These are phyloP conservation scores for Aspergillus costaricaensis DNA, from an alignment of 2,329 filamentous ascomycete genomes.

Conservation along the genomic window DNA sequence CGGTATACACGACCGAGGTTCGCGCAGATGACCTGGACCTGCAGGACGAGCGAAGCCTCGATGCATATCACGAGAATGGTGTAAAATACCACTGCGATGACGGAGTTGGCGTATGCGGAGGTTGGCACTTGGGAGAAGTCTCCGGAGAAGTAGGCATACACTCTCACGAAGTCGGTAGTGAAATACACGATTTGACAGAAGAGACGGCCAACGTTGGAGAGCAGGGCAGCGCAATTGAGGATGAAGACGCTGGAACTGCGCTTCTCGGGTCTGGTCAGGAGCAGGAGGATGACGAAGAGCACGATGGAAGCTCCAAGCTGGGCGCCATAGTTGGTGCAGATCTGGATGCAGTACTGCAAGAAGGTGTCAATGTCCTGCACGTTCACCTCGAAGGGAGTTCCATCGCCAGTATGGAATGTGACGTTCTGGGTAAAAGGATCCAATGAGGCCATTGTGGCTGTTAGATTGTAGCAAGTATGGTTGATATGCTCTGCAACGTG, in stretches of 20 bases:
- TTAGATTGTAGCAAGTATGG: neutral
- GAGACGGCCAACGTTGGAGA: conserved; percentile 60
- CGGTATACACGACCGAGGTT: conserved; percentile 50
- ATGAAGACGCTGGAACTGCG: conserved; percentile 65
- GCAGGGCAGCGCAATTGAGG: conserved; percentile 64
- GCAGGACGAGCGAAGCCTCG: conserved; percentile 62
- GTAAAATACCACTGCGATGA: conserved; percentile 53
- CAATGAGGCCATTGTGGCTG: conserved; percentile 31
- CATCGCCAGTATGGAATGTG: conserved; percentile 50
- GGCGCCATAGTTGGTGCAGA: conserved; percentile 65
- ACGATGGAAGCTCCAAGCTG: conserved; percentile 70
- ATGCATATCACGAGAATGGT: conserved; percentile 58
- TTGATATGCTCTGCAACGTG: conserved; percentile 6
- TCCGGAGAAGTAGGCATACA: conserved; percentile 60
- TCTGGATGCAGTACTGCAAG: conserved; percentile 50
- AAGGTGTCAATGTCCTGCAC: conserved; percentile 50
- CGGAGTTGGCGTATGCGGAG: conserved; percentile 49
- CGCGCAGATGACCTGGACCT: conserved; percentile 64
- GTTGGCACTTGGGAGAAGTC: conserved; percentile 56
- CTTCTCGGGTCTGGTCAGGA: conserved; percentile 68
- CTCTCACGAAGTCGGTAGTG: conserved; percentile 60
- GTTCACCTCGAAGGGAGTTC: conserved; percentile 43
- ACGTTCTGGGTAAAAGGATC: conserved; percentile 57
- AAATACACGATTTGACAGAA: conserved; percentile 54
- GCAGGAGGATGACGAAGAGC: conserved; percentile 65